These are phyloP conservation scores for Paxillus involutus DNA, from an alignment of 768 basidiomycete genomes.

Conservation along the genomic window DNA sequence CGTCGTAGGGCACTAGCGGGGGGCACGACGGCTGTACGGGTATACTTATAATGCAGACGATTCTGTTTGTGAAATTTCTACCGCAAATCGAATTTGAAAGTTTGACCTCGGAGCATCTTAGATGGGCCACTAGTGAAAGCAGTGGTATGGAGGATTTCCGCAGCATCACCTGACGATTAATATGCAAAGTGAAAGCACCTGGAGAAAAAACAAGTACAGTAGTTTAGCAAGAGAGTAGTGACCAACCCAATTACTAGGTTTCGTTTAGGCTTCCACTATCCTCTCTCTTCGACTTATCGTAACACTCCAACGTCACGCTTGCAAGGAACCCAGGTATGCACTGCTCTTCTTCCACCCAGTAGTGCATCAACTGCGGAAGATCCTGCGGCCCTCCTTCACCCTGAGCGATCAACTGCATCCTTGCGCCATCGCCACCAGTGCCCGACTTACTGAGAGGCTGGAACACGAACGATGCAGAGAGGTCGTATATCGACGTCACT, in stretches of 20 bases:
- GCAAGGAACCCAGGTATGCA: constrained; percentile 90
- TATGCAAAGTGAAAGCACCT: too few relatives aligned
- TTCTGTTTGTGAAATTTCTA: too few relatives aligned
- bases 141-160: too few relatives aligned
- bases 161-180: too few relatives aligned
- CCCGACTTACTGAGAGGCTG: constrained; percentile 50
- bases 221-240: not conserved
- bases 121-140: too few relatives aligned
- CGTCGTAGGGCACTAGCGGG: too few relatives aligned
- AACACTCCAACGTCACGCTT: constrained; percentile 85
- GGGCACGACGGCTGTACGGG: too few relatives aligned
- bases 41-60: too few relatives aligned
- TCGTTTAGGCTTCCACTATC: not conserved
- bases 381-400: constrained; percentile 77
- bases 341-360: constrained; percentile 85
- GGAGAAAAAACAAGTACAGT: too few relatives aligned
- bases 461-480: constrained; percentile 85
- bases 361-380: constrained; percentile 70
- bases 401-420: constrained; percentile 73
- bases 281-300: constrained; percentile 67
- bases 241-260: not conserved
- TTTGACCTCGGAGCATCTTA: too few relatives aligned
- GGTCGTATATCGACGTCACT: constrained; percentile 89
- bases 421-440: constrained; percentile 40
- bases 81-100: too few relatives aligned